Conservation (phyloP, 257 asterid species). For the Nicotiana noctiflora region DNA sequence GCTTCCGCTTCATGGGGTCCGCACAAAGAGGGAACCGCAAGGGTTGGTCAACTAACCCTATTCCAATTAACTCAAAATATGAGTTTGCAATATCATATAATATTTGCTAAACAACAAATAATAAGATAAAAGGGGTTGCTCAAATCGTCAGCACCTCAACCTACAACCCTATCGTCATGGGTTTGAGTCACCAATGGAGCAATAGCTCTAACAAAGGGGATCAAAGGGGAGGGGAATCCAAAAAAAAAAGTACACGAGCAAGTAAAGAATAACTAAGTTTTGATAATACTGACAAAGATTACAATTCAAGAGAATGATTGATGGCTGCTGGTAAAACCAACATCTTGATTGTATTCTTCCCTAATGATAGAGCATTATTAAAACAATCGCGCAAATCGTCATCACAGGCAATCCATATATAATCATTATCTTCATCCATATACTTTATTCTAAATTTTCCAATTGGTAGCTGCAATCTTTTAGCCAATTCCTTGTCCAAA, state of each 20-base stretch:
- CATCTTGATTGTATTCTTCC: not conserved
- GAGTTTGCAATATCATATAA: no score
- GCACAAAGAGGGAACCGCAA: no score
- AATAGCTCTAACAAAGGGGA: no score
- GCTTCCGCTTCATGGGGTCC: no score
- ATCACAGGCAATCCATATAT: slow-evolving; percentile 10
- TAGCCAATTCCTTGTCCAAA: slow-evolving; percentile 1
- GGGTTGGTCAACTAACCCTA: no score
- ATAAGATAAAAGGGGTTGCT: no score
- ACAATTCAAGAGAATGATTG: not conserved
- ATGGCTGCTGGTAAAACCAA: not conserved
- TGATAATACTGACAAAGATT: not conserved
- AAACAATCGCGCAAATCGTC: slow-evolving; percentile 4
- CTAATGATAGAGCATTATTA: slow-evolving; percentile 1
- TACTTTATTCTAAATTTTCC: not conserved
- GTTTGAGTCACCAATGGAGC: no score
- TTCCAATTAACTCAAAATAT: no score
- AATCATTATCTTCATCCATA: slow-evolving; percentile 6
- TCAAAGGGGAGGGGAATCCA: no score
- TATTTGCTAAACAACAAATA: no score
- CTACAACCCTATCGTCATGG: no score
- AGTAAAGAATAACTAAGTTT: not conserved
- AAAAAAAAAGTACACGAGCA: not conserved
- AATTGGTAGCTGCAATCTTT: not conserved
- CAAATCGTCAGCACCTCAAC: no score